Evolutionary conservation across 805 yeast species (phyloP).

Genomic region (Helenozyma rhizophorensis): DNA sequence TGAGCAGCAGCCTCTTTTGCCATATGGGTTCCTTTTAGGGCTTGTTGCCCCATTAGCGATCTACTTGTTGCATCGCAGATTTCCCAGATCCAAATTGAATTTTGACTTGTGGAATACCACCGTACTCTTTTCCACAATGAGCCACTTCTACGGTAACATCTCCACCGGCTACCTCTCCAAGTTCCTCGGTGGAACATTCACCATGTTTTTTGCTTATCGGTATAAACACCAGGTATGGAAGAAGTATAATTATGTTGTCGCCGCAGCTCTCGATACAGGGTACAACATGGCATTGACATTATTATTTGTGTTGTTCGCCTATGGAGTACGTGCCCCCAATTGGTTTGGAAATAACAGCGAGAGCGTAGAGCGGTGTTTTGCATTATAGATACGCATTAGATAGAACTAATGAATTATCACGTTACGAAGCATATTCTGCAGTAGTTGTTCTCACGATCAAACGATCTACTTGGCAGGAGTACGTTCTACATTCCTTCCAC

Average conservation of each 20-base stretch:
- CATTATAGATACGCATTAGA: conserved; percentile 12
- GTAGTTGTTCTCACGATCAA: not conserved
- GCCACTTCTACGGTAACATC: conserved; percentile 45
- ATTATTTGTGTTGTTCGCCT: conserved; percentile 33
- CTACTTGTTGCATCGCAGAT: conserved; percentile 23
- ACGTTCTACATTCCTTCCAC: no score
- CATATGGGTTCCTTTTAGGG: conserved; percentile 43
- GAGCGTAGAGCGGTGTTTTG: conserved; percentile 47
- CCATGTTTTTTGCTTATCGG: conserved; percentile 42
- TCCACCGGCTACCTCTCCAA: conserved; percentile 47
- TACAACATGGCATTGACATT: conserved; percentile 39
- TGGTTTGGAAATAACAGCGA: conserved; percentile 49
- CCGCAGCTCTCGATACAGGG: conserved; percentile 51
- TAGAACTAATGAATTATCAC: no score
- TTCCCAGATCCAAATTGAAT: conserved; percentile 18
- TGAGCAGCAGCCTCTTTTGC: conserved; percentile 37
- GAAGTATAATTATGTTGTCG: conserved; percentile 43
- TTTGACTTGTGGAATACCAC: conserved; percentile 44
- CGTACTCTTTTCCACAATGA: conserved; percentile 45
- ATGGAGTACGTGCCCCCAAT: conserved; percentile 27
- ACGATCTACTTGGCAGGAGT: no score
- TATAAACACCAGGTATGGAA: conserved; percentile 38
- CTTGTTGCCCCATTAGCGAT: conserved; percentile 32
- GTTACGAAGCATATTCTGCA: no score
- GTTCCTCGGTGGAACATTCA: conserved; percentile 44